Base-by-base conservation (phyloP, 176 grass and related monocot genomes). In the Cenchrus americanus region DNA sequence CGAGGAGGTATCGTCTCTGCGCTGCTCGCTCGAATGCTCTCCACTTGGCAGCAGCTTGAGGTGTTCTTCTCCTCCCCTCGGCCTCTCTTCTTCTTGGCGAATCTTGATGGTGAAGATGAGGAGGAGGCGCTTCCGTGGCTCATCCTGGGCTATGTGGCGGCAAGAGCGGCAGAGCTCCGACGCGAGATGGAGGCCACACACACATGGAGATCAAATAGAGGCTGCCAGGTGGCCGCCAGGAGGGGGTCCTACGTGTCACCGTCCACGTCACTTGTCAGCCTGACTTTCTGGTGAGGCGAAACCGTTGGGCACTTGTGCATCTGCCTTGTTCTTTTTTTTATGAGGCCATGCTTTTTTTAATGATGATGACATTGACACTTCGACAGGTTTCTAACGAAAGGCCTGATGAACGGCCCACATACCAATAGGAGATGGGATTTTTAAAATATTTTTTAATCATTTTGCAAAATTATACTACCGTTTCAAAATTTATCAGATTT, bases 161-260 rank as follows among this genome's bases (percentile, higher is more conserved):
- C 86, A 83, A 83, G 83, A 69, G 34, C 63, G 21, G 27, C 9
- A 14, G 72, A 81, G 76, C 61, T 60, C 17, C 3, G 74, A n/a
- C 51, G 55, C 18, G 86, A 73, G 52, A 86, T 12, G 59, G 72
- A 92, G 82, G 73, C 90, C 90, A 88, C 90, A 92, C 77, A 81
- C 71, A 17, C 67, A 32, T 5, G 23, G 42, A 62, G 75, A 51
- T 52, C 62, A 69, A 67, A 67, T 55, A 55, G 53, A 7, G 53
- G 18, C 53, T 55, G 53, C 53, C 53, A 18, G 1, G 53, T 11
- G 9, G 10, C 46, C 17, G 18, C 5, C 53, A 19, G 53, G 53
- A 55, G 13, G 49, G 15, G 5, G 5, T 19, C 17, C 53, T 19
- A 55, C 53, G 53, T 55, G 53, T 7, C 53, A 55, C 17, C 53